phyloP scores from a whole-genome alignment of 2,329 filamentous ascomycete species.

The Aspergillus pseudoviridinutans region DNA sequence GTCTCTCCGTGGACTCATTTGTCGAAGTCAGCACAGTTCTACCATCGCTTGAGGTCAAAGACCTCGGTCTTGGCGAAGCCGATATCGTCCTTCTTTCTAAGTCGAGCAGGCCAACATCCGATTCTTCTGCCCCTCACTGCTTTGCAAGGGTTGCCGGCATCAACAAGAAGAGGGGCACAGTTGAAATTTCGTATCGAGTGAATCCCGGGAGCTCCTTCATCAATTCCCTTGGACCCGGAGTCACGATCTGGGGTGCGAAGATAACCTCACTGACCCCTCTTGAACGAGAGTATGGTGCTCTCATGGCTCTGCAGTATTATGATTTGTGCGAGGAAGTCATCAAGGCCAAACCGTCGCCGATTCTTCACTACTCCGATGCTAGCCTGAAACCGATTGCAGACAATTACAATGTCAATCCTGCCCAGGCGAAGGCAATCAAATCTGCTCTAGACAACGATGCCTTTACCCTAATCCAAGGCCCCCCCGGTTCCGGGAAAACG shows the following conservation, averaged over 20 bases:
- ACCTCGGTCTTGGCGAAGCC: constrained; percentile 71
- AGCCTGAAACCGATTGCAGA: constrained; percentile 64
- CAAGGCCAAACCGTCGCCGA: constrained; percentile 81
- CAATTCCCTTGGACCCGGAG: constrained; percentile 63
- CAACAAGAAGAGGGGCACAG: constrained; percentile 71
- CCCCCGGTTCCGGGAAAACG: constrained; percentile 94
- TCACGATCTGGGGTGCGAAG: constrained; percentile 70
- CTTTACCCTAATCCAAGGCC: constrained; percentile 93
- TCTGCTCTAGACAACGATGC: constrained; percentile 94
- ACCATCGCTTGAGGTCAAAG: constrained; percentile 64
- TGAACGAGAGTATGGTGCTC: constrained; percentile 88
- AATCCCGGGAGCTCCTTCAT: constrained; percentile 64
- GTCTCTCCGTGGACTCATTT: constrained; percentile 87
- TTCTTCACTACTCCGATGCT: constrained; percentile 74
- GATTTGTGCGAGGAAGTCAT: constrained; percentile 92
- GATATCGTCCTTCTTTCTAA: constrained; percentile 86
- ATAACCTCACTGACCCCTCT: constrained; percentile 91
- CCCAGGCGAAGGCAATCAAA: constrained; percentile 86
- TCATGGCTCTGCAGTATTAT: constrained; percentile 90
- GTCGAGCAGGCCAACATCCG: constrained; percentile 64
- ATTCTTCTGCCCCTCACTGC: constrained; percentile 68
- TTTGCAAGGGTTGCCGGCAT: constrained; percentile 78
- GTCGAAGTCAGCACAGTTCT: constrained; percentile 86
- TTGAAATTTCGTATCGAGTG: constrained; percentile 84
- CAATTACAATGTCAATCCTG: constrained; percentile 80